Conservation (phyloP, 2,329 filamentous ascomycete genomes). For the Geosmithia flava region DNA sequence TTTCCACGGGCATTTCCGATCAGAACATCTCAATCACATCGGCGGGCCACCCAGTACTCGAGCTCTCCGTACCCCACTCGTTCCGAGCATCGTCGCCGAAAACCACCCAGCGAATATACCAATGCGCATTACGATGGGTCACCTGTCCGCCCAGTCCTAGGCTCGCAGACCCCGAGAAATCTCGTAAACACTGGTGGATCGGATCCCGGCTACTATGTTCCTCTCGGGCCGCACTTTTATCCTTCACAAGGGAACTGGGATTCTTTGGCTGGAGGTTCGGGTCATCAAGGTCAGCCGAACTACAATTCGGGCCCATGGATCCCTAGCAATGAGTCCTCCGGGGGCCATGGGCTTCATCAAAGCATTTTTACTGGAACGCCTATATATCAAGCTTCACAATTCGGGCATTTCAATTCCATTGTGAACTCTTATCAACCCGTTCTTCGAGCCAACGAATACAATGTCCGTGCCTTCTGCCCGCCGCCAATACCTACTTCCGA, state of each 20-base stretch:
- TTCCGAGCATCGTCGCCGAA: slow-evolving; percentile 68
- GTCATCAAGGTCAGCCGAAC: neutral
- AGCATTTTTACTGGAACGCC: neutral
- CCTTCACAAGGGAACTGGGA: neutral
- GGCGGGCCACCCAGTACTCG: slow-evolving; percentile 6
- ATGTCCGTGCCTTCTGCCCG: slow-evolving; percentile 23
- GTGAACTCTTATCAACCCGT: slow-evolving; percentile 16
- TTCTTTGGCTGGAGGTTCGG: neutral
- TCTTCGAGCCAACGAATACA: slow-evolving; percentile 21
- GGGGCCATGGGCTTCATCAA: slow-evolving; percentile 3
- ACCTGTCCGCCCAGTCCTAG: slow-evolving; percentile 57
- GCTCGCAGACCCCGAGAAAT: slow-evolving; percentile 71
- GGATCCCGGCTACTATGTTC: neutral
- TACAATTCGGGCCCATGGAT: slow-evolving; percentile 2
- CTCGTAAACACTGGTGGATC: slow-evolving; percentile 25
- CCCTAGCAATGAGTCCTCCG: slow-evolving; percentile 1
- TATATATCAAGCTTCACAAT: slow-evolving; percentile 3
- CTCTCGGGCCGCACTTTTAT: neutral
- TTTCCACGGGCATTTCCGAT: slow-evolving; percentile 18
- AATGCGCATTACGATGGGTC: slow-evolving; percentile 84
- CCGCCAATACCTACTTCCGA: slow-evolving; percentile 18
- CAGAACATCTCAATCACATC: slow-evolving; percentile 15
- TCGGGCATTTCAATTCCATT: slow-evolving; percentile 5
- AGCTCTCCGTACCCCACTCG: slow-evolving; percentile 13
- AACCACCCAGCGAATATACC: slow-evolving; percentile 80